Conservation (phyloP, 1,284 basidiomycete species). For the Tremellales sp. region DNA sequence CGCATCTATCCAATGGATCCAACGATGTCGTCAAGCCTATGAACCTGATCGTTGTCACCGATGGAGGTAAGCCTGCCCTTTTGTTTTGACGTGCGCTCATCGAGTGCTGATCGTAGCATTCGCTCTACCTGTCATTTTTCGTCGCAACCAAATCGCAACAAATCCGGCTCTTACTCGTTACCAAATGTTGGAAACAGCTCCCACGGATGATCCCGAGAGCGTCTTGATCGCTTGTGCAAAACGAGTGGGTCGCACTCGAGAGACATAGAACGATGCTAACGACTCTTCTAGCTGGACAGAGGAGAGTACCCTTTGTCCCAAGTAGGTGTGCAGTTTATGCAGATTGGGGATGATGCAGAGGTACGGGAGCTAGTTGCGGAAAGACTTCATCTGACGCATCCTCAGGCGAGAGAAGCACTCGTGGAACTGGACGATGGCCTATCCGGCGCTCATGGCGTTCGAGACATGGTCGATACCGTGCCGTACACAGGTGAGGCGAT, state of each 20-base stretch:
- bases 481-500: slow-evolving; percentile 35
- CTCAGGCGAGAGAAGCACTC: slow-evolving; percentile 36
- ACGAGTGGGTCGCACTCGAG: slow-evolving; percentile 16
- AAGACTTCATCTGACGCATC: not conserved
- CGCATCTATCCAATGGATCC: not conserved
- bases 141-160: slow-evolving; percentile 8
- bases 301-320: slow-evolving; percentile 46
- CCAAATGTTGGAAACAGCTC: slow-evolving; percentile 18
- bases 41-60: slow-evolving; percentile 44
- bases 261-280: not conserved
- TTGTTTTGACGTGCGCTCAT: not conserved
- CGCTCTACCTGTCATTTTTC: slow-evolving; percentile 22
- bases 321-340: slow-evolving; percentile 49
- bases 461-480: slow-evolving; percentile 47
- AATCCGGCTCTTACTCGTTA: slow-evolving; percentile 15
- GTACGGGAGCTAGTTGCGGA: slow-evolving; percentile 16
- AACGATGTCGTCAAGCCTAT: slow-evolving; percentile 32
- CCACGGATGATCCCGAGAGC: slow-evolving; percentile 39
- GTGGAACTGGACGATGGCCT: slow-evolving; percentile 46
- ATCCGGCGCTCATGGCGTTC: slow-evolving; percentile 27
- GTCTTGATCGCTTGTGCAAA: slow-evolving; percentile 32
- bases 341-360: slow-evolving; percentile 43
- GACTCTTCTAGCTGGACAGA: slow-evolving; percentile 36
- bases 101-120: slow-evolving; percentile 20
- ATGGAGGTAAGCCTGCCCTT: slow-evolving; percentile 30